Conservation (phyloP, 2,329 filamentous ascomycete species). For the Fusarium torreyae region DNA sequence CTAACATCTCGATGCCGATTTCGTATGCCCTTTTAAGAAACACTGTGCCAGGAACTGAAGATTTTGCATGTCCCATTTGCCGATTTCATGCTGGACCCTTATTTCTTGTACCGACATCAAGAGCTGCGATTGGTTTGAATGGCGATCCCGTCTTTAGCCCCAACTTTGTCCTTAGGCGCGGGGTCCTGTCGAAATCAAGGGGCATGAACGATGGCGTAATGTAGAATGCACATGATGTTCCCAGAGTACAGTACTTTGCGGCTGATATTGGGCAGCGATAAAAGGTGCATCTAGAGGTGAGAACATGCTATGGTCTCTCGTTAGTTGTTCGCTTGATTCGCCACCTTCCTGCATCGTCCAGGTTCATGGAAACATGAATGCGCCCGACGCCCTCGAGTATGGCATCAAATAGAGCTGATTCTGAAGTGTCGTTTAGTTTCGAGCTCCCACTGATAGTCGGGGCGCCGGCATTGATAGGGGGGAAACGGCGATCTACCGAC, state of each 20-base stretch:
- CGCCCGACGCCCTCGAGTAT: slow-evolving; percentile 57
- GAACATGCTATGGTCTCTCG: slow-evolving; percentile 38
- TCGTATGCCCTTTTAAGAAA: slow-evolving; percentile 1
- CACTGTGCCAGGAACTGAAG: slow-evolving; percentile 14
- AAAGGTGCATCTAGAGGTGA: background rate
- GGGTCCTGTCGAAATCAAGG: slow-evolving; percentile 3
- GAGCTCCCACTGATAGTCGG: background rate
- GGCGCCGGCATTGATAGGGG: background rate
- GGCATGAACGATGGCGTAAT: background rate
- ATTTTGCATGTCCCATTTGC: slow-evolving; percentile 10
- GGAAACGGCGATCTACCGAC: background rate
- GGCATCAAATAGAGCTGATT: slow-evolving; percentile 53
- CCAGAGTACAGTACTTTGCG: background rate
- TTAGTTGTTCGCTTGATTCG: slow-evolving; percentile 53
- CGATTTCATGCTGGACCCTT: slow-evolving; percentile 15
- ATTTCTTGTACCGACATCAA: background rate
- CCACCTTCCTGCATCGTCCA: slow-evolving; percentile 60
- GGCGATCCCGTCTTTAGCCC: slow-evolving; percentile 9
- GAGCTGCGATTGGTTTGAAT: slow-evolving; percentile 9
- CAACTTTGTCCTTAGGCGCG: slow-evolving; percentile 12
- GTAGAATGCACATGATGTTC: background rate
- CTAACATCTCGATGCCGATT: slow-evolving; percentile 12
- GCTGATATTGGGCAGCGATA: background rate
- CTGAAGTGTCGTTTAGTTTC: slow-evolving; percentile 40
- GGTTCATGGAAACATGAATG: slow-evolving; percentile 55